Conservation (phyloP, 1,284 basidiomycete genomes). For the Cutaneotrichosporon cutaneum region DNA sequence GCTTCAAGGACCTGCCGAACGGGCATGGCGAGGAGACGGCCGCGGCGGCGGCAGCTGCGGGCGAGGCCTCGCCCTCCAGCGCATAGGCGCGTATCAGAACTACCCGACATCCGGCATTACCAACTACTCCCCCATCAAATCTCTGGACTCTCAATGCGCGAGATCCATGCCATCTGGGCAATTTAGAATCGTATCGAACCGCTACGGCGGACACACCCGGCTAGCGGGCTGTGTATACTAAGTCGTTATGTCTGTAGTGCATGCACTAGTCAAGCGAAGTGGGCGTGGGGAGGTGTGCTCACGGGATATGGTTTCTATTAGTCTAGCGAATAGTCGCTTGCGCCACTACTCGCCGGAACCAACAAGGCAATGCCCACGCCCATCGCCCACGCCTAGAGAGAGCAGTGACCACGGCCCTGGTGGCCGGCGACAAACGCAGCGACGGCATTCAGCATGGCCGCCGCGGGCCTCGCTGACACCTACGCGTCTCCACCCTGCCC, state of each 20-base stretch:
- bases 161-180: neutral
- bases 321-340: too few species aligned
- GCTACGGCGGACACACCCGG: constrained; percentile 9
- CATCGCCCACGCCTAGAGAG: too few species aligned
- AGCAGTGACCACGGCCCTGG: too few species aligned
- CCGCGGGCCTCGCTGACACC: too few species aligned
- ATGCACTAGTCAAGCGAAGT: constrained; percentile 9
- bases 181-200: constrained; percentile 11
- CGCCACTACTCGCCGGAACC: too few species aligned
- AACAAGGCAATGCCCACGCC: too few species aligned
- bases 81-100: neutral
- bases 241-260: constrained; percentile 21
- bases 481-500: too few species aligned
- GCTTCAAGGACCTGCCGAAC: constrained; percentile 39
- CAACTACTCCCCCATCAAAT: neutral
- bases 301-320: too few species aligned
- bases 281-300: too few species aligned
- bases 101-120: neutral
- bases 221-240: constrained; percentile 20
- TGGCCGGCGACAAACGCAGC: too few species aligned
- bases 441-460: too few species aligned
- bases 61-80: neutral
- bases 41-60: neutral
- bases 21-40: constrained; percentile 35
- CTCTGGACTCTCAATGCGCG: neutral